Evolutionary conservation across 2,329 filamentous ascomycete species (phyloP).

Genomic region (Hawksworthiomyces lignivorus): DNA sequence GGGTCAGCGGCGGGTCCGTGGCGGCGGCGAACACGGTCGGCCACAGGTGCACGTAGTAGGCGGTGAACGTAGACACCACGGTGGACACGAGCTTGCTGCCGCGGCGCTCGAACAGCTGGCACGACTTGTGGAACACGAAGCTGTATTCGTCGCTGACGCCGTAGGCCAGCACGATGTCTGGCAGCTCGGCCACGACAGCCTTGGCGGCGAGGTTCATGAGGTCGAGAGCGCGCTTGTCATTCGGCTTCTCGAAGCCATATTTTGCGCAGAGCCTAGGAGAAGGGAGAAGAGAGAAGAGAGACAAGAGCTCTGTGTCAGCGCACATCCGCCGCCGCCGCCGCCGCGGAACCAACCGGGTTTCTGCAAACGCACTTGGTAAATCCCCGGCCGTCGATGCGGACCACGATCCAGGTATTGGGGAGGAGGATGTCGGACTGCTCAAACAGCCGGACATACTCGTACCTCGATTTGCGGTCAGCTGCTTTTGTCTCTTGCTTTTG

Average conservation of each 20-base stretch:
- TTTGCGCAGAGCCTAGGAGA: constrained; percentile 63
- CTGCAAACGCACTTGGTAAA: constrained; percentile 87
- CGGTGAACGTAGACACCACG: constrained; percentile 86
- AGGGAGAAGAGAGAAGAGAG: background rate
- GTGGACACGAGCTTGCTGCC: constrained; percentile 86
- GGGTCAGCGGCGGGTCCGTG: constrained; percentile 45
- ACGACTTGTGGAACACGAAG: constrained; percentile 82
- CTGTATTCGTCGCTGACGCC: constrained; percentile 94
- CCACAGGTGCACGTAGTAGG: constrained; percentile 84
- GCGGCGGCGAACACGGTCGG: constrained; percentile 63
- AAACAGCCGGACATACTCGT: constrained; percentile 87
- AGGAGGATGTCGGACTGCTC: constrained; percentile 75
- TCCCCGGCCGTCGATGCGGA: constrained; percentile 86
- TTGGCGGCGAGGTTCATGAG: constrained; percentile 94
- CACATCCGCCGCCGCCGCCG: no score
- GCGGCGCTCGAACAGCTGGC: constrained; percentile 76
- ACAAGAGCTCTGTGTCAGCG: no score
- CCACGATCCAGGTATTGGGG: constrained; percentile 90
- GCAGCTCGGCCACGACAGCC: constrained; percentile 72
- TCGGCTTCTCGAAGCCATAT: constrained; percentile 85
- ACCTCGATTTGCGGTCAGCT: constrained; percentile 59
- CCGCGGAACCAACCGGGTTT: no score
- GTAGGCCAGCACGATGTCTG: constrained; percentile 82
- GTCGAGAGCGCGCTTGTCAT: constrained; percentile 77
- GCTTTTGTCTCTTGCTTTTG: no score